Evolutionary conservation across 345 rosid genomes (phyloP).

Genomic region (Eucalyptus regnans): DNA sequence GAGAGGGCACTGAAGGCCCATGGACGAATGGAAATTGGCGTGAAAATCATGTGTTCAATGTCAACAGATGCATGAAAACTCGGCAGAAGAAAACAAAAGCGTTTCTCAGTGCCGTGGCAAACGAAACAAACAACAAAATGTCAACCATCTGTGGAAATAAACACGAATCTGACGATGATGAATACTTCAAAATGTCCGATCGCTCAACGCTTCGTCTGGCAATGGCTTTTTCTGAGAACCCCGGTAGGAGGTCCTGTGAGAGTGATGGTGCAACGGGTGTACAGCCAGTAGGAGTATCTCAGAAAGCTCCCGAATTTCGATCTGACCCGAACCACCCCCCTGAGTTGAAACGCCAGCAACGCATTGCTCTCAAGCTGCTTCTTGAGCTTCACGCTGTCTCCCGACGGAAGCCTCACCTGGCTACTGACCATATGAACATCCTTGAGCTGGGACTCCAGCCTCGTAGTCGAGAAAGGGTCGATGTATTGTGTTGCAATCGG

Average conservation of each 20-base stretch:
- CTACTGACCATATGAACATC: conserved; percentile 55
- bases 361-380: conserved; percentile 38
- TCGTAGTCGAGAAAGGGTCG: conserved; percentile 56
- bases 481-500: conserved; percentile 56
- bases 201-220: conserved; percentile 59
- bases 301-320: conserved; percentile 54
- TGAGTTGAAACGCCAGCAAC: conserved; percentile 29
- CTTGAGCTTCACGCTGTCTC: conserved; percentile 32
- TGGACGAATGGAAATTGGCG: neutral
- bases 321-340: conserved; percentile 58
- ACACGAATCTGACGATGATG: neutral
- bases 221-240: conserved; percentile 35
- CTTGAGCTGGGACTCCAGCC: conserved; percentile 21
- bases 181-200: neutral
- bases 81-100: neutral
- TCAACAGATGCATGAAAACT: neutral
- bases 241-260: conserved; percentile 69
- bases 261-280: conserved; percentile 41
- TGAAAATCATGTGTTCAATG: neutral
- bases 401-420: conserved; percentile 50
- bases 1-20: neutral
- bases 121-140: neutral
- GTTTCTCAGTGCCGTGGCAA: neutral
- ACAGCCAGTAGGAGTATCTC: conserved; percentile 60
- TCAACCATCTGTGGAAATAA: neutral